Evolutionary conservation across 2,329 filamentous ascomycete genomes (phyloP).

Genomic region (Claviceps sp.): DNA sequence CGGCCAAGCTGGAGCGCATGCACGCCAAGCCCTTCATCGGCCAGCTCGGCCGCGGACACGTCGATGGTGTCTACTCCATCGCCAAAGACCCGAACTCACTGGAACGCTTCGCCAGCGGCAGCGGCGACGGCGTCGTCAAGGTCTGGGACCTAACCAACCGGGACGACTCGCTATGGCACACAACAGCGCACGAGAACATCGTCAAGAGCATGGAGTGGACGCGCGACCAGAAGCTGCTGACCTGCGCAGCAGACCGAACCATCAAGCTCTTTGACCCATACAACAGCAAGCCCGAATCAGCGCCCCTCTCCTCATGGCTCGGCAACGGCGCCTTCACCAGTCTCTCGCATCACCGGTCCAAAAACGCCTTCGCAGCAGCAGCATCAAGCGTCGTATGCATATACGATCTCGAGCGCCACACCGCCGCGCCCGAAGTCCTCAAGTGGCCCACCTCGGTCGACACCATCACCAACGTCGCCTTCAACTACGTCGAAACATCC

Average conservation of each 20-base stretch:
- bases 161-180: conserved; percentile 58
- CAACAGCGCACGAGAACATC: conserved; percentile 80
- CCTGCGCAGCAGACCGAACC: conserved; percentile 73
- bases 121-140: conserved; percentile 87
- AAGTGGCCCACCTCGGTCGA: conserved; percentile 81
- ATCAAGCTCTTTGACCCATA: conserved; percentile 91
- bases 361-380: conserved; percentile 69
- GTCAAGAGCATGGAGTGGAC: conserved; percentile 91
- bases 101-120: conserved; percentile 66
- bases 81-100: conserved; percentile 67
- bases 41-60: conserved; percentile 79
- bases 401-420: conserved; percentile 74
- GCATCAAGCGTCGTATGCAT: conserved; percentile 69
- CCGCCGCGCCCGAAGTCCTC: conserved; percentile 68
- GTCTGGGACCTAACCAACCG: conserved; percentile 68
- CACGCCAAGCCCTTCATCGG: conserved; percentile 64
- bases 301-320: conserved; percentile 75
- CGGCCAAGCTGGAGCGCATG: conserved; percentile 87
- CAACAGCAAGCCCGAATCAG: conserved; percentile 50
- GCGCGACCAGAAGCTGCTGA: conserved; percentile 68
- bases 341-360: conserved; percentile 67
- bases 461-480: conserved; percentile 76
- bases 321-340: conserved; percentile 73
- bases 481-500: conserved; percentile 91
- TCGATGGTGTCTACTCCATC: conserved; percentile 72